These are phyloP conservation scores for Rugonectria rugulosa DNA, from an alignment of 2,329 filamentous ascomycete genomes.

Conservation along the genomic window DNA sequence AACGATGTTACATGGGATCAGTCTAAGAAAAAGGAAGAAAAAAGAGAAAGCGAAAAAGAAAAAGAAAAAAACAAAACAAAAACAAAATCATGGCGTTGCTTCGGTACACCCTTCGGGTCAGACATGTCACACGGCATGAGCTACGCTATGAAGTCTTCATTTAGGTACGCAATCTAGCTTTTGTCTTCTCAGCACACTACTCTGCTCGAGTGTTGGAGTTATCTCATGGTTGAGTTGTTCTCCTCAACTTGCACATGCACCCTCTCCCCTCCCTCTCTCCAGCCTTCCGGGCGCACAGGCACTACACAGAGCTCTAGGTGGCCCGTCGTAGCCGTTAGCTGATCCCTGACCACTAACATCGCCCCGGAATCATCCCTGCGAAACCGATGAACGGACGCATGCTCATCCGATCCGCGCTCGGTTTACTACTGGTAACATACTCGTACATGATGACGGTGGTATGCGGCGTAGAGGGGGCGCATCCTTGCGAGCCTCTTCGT, in stretches of 20 bases:
- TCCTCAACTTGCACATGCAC: not conserved
- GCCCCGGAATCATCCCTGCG: constrained; percentile 1
- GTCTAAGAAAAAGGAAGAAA: too few relatives aligned
- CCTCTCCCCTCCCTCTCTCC: constrained; percentile 3
- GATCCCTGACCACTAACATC: constrained; percentile 5
- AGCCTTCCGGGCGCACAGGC: constrained; percentile 24
- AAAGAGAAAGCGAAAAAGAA: too few relatives aligned
- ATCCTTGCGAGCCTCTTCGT: not conserved
- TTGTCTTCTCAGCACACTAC: too few relatives aligned
- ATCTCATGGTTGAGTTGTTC: too few relatives aligned
- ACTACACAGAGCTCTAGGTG: constrained; percentile 9
- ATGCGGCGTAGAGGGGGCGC: not conserved
- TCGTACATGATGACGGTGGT: not conserved
- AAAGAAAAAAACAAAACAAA: too few relatives aligned
- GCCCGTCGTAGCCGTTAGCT: constrained; percentile 8
- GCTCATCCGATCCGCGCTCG: constrained; percentile 18
- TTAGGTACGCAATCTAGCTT: not conserved
- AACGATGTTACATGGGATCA: not conserved
- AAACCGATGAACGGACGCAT: constrained; percentile 13
- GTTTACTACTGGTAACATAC: constrained; percentile 10
- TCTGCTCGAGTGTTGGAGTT: too few relatives aligned
- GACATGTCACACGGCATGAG: not conserved
- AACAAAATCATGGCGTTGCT: too few relatives aligned
- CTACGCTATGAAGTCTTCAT: not conserved
- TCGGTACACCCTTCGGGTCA: not conserved